A percentile compares a stretch with the other conserved stretches of the same genome.
Evolutionary conservation across 177 flowering plant species (phyloP).

Genomic region (Telopea speciosissima): DNA sequence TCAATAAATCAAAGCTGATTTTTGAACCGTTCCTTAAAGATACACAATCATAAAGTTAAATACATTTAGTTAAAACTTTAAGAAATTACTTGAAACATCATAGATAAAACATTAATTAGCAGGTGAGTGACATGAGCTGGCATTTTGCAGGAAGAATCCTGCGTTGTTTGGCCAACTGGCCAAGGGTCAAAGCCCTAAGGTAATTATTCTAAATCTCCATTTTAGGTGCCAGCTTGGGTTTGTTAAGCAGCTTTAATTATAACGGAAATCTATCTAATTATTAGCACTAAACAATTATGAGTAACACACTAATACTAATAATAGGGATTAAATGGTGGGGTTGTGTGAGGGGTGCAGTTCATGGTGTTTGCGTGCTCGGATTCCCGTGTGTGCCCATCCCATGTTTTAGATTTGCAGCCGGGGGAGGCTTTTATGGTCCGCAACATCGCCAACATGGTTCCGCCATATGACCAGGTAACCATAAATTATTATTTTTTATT

Average conservation of each 20-base stretch:
- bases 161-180: constrained; percentile 49
- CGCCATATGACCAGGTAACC: constrained; percentile 26
- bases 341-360: constrained; percentile 22
- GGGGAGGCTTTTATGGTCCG: constrained; percentile 54
- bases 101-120: too few species aligned
- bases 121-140: too few species aligned
- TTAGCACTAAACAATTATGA: too few species aligned
- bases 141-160: constrained; percentile 51
- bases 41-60: too few species aligned
- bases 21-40: too few species aligned
- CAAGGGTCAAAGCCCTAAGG: constrained; percentile 89
- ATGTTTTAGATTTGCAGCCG: constrained; percentile 40
- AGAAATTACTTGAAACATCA: too few species aligned
- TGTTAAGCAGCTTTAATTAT: too few species aligned
- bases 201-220: constrained; percentile 9
- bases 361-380: constrained; percentile 56
- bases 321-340: not conserved
- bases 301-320: too few species aligned
- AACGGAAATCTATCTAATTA: too few species aligned
- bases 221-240: too few species aligned
- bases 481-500: not conserved
- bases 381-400: constrained; percentile 52
- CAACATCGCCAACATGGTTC: constrained; percentile 55
- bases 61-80: too few species aligned
- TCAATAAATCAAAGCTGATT: too few species aligned